A percentile compares a stretch with the other conserved stretches of the same genome.
Conservation (phyloP, 2,329 filamentous ascomycete genomes). For the Calonectria honghensis region DNA sequence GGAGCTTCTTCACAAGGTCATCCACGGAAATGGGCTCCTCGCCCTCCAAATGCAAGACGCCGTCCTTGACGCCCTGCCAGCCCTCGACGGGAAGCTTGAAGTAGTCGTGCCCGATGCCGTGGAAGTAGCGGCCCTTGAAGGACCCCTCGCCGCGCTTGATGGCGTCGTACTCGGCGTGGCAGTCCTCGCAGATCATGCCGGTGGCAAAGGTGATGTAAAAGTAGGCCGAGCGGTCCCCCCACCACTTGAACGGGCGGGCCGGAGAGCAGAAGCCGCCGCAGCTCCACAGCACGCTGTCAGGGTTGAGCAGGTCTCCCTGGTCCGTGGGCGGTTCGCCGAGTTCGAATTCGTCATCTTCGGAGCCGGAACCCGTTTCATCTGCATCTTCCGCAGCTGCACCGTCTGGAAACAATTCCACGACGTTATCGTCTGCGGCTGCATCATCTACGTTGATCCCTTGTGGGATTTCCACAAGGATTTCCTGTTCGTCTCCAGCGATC, state of each 20-base stretch:
- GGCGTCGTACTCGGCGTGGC: conserved; percentile 39
- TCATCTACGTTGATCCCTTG: background rate
- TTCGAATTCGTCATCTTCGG: background rate
- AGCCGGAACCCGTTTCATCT: background rate
- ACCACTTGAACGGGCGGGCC: conserved; percentile 36
- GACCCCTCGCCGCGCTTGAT: conserved; percentile 35
- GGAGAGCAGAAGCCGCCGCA: conserved; percentile 42
- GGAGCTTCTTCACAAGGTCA: conserved; percentile 41
- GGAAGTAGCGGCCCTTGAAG: conserved; percentile 37
- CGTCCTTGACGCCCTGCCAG: conserved; percentile 47
- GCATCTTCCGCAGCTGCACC: background rate
- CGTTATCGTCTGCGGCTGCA: background rate
- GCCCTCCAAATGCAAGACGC: conserved; percentile 44
- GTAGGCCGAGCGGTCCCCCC: conserved; percentile 40
- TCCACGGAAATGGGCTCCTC: conserved; percentile 45
- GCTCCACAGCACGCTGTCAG: background rate
- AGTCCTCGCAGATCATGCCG: conserved; percentile 43
- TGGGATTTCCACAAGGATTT: background rate
- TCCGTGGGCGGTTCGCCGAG: conserved; percentile 31
- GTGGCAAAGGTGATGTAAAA: conserved; percentile 38
- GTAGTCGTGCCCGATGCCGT: conserved; percentile 42
- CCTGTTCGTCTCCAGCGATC: background rate
- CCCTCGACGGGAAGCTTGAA: conserved; percentile 47
- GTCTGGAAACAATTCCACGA: no score
- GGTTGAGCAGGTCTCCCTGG: conserved; percentile 42